A percentile compares a stretch with the other conserved stretches of the same genome.
These are phyloP conservation scores for Trichoderma gamsii DNA, from an alignment of 495 filamentous ascomycete genomes.

Conservation along the genomic window DNA sequence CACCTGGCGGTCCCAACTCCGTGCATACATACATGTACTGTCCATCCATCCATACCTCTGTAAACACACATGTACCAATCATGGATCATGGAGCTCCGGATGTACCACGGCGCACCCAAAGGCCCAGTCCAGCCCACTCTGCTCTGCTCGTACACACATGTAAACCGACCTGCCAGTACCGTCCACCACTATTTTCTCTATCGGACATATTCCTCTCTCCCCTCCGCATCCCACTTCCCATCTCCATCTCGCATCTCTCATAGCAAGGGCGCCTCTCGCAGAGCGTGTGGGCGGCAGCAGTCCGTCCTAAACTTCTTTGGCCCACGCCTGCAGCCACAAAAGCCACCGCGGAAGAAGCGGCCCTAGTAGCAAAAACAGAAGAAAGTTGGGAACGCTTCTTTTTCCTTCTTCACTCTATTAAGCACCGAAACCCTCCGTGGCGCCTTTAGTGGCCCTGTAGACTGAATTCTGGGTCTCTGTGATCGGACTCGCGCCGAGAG, in stretches of 20 bases:
- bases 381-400: not conserved
- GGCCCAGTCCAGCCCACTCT: not conserved
- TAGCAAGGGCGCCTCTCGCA: too few relatives aligned
- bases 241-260: not conserved
- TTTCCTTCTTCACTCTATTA: not conserved
- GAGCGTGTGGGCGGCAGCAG: too few relatives aligned
- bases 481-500: slow-evolving; percentile 13
- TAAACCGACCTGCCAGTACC: too few relatives aligned
- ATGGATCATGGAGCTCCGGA: not conserved
- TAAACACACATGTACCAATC: not conserved
- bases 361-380: not conserved
- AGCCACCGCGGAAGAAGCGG: not conserved
- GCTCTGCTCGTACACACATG: not conserved
- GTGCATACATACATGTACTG: not conserved
- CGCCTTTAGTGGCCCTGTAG: not conserved
- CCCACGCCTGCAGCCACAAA: too few relatives aligned
- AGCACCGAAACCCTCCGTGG: not conserved
- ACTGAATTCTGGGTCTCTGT: not conserved
- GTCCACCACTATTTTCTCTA: not conserved
- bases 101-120: not conserved
- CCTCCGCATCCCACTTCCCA: not conserved
- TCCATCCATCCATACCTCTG: too few relatives aligned
- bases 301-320: too few relatives aligned
- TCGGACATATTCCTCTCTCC: not conserved
- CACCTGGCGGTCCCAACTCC: not conserved